Conservation (phyloP, 768 basidiomycete species). For the Leccinum subtestaceum region DNA sequence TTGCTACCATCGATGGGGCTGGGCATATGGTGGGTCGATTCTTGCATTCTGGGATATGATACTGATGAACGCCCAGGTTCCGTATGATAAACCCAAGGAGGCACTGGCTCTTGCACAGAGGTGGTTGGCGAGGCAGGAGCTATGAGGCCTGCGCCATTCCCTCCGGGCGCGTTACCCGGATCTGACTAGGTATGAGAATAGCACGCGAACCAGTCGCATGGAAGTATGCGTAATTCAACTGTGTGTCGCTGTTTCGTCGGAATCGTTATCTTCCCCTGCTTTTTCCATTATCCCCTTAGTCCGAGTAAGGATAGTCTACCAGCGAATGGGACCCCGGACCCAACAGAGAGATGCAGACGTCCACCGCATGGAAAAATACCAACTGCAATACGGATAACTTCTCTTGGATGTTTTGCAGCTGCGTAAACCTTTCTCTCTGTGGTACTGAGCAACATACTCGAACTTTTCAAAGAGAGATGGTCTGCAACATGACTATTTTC, state of each 20-base stretch:
- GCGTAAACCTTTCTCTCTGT: too few relatives aligned
- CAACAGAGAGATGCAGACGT: background rate
- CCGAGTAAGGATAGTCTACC: background rate
- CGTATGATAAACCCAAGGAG: slow-evolving; percentile 61
- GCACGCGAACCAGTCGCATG: background rate
- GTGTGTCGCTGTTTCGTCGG: background rate
- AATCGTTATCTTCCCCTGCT: background rate
- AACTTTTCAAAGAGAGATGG: too few relatives aligned
- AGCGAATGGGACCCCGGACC: background rate
- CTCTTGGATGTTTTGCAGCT: too few relatives aligned
- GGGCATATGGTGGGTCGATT: slow-evolving; percentile 64
- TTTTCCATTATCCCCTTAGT: background rate
- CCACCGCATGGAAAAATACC: background rate
- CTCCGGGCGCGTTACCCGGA: background rate
- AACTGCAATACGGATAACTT: too few relatives aligned
- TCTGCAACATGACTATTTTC: too few relatives aligned
- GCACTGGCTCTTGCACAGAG: slow-evolving; percentile 47
- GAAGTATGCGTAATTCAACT: background rate
- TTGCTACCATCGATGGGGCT: slow-evolving; percentile 62
- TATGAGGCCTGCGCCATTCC: slow-evolving; percentile 6
- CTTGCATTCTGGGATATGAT: background rate
- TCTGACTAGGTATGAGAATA: background rate
- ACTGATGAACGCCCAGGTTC: slow-evolving; percentile 39
- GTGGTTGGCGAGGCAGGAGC: slow-evolving; percentile 40
- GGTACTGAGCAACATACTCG: too few relatives aligned